A percentile compares a stretch with the other conserved stretches of the same genome.
phyloP scores from a whole-genome alignment of 106 monocot species.

The Agapanthus africanus region DNA sequence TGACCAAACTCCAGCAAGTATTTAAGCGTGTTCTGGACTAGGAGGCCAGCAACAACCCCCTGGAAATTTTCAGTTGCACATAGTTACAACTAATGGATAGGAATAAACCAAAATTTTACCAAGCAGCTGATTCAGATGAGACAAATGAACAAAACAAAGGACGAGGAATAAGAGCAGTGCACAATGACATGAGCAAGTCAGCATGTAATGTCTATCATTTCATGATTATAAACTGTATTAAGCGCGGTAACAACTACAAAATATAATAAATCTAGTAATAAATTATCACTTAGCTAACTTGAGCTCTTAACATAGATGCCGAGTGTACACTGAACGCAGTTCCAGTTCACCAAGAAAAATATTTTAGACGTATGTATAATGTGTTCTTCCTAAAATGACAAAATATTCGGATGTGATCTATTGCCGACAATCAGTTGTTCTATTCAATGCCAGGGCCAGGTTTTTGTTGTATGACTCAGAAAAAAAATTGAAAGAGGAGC shows the following conservation, averaged over 20 bases:
- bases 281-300: neutral
- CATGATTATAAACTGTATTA: neutral
- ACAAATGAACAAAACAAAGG: neutral
- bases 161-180: neutral
- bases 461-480: neutral
- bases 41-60: slow-evolving; percentile 93
- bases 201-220: neutral
- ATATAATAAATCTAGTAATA: neutral
- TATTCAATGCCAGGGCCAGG: neutral
- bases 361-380: neutral
- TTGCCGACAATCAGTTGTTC: neutral
- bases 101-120: neutral
- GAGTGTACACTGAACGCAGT: neutral
- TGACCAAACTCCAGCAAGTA: slow-evolving; percentile 82
- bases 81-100: neutral
- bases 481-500: no score
- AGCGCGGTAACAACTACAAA: neutral
- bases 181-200: slow-evolving; percentile 1
- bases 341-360: neutral
- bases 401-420: neutral
- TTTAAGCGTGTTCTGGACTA: slow-evolving; percentile 93
- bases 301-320: neutral
- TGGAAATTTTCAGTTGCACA: slow-evolving; percentile 28
- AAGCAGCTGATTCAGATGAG: slow-evolving; percentile 2
- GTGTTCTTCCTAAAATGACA: neutral